Base-by-base conservation (phyloP, 192 early-diverging fungal species). In the Pilaira anomala region DNA sequence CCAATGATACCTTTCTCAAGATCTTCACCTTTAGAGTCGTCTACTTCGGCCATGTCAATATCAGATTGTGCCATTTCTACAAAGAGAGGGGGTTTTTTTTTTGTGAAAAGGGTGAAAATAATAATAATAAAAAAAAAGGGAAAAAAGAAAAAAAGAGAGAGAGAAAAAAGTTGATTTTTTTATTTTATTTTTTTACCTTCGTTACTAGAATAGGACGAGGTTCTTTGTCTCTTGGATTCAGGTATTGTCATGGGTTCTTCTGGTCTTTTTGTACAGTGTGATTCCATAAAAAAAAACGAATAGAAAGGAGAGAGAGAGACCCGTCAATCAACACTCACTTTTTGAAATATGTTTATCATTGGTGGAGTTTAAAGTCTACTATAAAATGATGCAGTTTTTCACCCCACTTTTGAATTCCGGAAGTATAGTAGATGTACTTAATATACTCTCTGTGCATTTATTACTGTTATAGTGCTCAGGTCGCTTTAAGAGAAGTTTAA, bases 211-310 rank as follows among this genome's bases (percentile, higher is more conserved):
- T 36, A 18, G 18, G 54, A 36, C 19, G 33, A 40, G 29, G 54
- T 56, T 16, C 54, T 28, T 36, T 55, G 53, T 55, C 53, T 55
- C 28, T 55, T 55, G 9, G 53, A 55, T 14, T 55, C 53, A 7
- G 53, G 53, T 36, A 55, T 55, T 4, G 28, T 30, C 53, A 55
- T 55, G 18, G 53, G 29, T 55, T 55, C 33, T 36, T 36, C 53
- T 55, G 28, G 21, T 55, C 53, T 55, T 26, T 55, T 55, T 18
- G 44, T 46, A 18, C 16, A 46, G 4, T 46, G 13, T 2, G 44
- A 46, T 46, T 46, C 44, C 44, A 46, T 46, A 46, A 46, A 46
- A 1, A 4, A 46, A 46, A 46, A 46, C 44, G 13, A 46, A 13
- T 18, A 18, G 16, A 46, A 46, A 13, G 13, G 13, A 46, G 1